Conservation (phyloP, 805 yeast genomes). For the Yarrowia sp. region DNA sequence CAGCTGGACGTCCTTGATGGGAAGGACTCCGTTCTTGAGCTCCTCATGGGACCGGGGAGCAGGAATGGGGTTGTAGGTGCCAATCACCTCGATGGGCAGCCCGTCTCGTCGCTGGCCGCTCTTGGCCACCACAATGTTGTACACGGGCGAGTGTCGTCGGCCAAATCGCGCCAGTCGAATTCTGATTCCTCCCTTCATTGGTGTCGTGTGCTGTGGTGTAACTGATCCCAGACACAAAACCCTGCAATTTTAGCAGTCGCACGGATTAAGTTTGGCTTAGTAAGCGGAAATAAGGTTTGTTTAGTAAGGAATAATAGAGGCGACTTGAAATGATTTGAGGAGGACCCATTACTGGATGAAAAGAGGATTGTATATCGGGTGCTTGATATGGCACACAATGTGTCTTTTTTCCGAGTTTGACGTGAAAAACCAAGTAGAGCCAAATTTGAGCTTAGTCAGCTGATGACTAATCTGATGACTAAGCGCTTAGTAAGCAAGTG, state of each 20-base stretch:
- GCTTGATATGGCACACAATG: no score
- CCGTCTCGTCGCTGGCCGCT: slow-evolving; percentile 65
- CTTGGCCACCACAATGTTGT: slow-evolving; percentile 89
- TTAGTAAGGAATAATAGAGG: no score
- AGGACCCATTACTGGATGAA: no score
- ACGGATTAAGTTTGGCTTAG: not conserved
- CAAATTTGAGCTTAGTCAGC: no score
- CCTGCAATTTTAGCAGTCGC: not conserved
- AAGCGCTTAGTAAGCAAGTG: no score
- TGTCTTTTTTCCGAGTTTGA: no score
- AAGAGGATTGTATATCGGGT: no score
- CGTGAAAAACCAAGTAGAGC: no score
- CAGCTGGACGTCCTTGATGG: slow-evolving; percentile 77
- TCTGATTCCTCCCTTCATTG: slow-evolving; percentile 73
- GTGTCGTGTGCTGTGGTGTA: not conserved
- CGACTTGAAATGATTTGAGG: no score
- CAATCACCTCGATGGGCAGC: slow-evolving; percentile 92
- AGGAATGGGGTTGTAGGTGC: slow-evolving; percentile 89
- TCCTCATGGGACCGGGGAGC: slow-evolving; percentile 70
- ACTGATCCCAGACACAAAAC: no score
- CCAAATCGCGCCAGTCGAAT: slow-evolving; percentile 94
- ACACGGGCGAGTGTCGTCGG: slow-evolving; percentile 82
- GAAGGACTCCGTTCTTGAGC: slow-evolving; percentile 60
- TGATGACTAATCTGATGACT: no score
- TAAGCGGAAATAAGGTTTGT: no score